phyloP scores from a whole-genome alignment of 1,284 basidiomycete genomes.

The Sanghuangporus baumii region DNA sequence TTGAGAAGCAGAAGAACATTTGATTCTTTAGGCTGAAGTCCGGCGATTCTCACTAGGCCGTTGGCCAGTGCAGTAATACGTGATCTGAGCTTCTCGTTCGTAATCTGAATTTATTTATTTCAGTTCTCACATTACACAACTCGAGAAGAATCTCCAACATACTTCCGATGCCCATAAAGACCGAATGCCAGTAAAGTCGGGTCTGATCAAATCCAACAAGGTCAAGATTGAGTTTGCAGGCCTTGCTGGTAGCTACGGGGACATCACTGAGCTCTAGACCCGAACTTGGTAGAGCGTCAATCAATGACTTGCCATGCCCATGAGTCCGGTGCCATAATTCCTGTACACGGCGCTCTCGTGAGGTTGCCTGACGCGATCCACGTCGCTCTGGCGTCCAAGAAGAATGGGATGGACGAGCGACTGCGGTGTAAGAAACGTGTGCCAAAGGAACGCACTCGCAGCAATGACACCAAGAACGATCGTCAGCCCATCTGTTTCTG shows the following conservation, averaged over 20 bases:
- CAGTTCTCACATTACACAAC: background rate
- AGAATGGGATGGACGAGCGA: constrained; percentile 79
- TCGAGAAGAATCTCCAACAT: constrained; percentile 4
- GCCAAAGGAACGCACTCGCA: constrained; percentile 66
- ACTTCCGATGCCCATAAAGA: constrained; percentile 77
- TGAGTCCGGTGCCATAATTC: constrained; percentile 75
- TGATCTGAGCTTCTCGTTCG: constrained; percentile 59
- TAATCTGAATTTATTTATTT: constrained; percentile 42
- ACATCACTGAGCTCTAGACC: background rate
- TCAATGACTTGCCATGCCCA: constrained; percentile 56
- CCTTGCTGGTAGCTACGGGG: constrained; percentile 57
- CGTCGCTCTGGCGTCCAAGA: constrained; percentile 77
- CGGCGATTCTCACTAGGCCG: constrained; percentile 54
- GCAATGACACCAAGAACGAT: constrained; percentile 67
- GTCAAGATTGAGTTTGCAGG: constrained; percentile 66
- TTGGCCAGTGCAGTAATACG: constrained; percentile 62
- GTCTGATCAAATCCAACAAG: constrained; percentile 58
- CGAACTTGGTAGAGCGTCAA: background rate
- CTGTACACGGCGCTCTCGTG: constrained; percentile 75
- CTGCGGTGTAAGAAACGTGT: constrained; percentile 71
- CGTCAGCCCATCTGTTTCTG: constrained; percentile 72
- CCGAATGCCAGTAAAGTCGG: constrained; percentile 58
- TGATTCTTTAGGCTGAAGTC: constrained; percentile 56
- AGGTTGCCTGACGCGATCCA: constrained; percentile 67
- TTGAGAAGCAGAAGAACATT: constrained; percentile 68